These are phyloP conservation scores for Boletales sp. DNA, from an alignment of 768 basidiomycete genomes.

Conservation along the genomic window DNA sequence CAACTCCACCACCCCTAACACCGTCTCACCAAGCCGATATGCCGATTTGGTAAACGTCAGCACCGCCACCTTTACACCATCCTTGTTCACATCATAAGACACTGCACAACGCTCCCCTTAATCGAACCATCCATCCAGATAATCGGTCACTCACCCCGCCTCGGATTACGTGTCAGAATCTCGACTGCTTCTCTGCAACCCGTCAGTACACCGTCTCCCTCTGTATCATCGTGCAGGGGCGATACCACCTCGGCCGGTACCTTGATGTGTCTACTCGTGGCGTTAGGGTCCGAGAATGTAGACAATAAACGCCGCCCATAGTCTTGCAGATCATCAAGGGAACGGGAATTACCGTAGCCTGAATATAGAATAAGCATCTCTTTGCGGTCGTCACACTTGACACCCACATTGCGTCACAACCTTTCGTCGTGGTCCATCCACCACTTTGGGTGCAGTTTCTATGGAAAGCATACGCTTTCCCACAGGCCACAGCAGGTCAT, in stretches of 20 bases:
- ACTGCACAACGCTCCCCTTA: slow-evolving; percentile 42
- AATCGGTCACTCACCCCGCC: slow-evolving; percentile 60
- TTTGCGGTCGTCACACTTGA: not conserved
- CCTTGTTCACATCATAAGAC: slow-evolving; percentile 94
- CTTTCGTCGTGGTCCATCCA: slow-evolving; percentile 15
- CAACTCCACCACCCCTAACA: slow-evolving; percentile 83
- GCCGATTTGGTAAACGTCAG: slow-evolving; percentile 90
- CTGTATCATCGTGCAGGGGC: slow-evolving; percentile 26
- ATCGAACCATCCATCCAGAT: not conserved
- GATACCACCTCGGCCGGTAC: slow-evolving; percentile 24
- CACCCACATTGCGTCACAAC: too few relatives aligned
- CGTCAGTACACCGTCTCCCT: slow-evolving; percentile 42
- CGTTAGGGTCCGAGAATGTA: slow-evolving; percentile 37
- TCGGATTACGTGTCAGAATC: slow-evolving; percentile 83
- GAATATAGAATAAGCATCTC: slow-evolving; percentile 3
- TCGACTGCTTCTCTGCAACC: slow-evolving; percentile 86
- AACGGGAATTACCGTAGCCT: slow-evolving; percentile 18
- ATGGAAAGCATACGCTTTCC: slow-evolving; percentile 36
- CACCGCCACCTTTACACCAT: slow-evolving; percentile 84
- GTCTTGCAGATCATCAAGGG: slow-evolving; percentile 45
- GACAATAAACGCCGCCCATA: slow-evolving; percentile 53
- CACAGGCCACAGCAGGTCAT: slow-evolving; percentile 84
- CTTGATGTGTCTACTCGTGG: slow-evolving; percentile 24
- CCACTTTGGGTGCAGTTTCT: slow-evolving; percentile 23
- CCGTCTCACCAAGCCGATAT: slow-evolving; percentile 89